Percentiles rank a stretch among this genome's conserved stretches.
phyloP scores from a whole-genome alignment of 192 early-diverging fungal genomes.

The Dissophora globulifera region DNA sequence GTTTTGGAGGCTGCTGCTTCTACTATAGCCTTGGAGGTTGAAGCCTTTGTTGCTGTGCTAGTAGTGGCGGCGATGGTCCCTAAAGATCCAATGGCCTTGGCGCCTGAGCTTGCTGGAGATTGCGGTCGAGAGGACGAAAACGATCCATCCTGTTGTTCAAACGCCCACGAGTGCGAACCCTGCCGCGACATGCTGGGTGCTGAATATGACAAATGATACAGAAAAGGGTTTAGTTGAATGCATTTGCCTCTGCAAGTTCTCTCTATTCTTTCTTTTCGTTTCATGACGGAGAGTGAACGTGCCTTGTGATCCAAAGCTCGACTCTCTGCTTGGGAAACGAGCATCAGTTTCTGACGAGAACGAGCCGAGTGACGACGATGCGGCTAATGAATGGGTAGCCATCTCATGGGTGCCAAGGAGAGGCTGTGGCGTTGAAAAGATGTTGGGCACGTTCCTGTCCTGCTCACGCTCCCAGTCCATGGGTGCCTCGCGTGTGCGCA shows the following conservation, averaged over 20 bases:
- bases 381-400: neutral
- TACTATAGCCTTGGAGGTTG: too few species aligned
- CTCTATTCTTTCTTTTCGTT: too few species aligned
- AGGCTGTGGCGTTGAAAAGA: constrained; percentile 27
- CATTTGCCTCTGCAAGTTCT: too few species aligned
- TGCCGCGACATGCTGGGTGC: neutral
- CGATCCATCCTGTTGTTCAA: neutral
- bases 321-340: constrained; percentile 9
- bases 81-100: neutral
- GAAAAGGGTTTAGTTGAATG: too few species aligned
- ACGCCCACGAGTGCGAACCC: constrained; percentile 19
- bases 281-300: neutral
- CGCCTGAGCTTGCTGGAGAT: neutral
- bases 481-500: constrained; percentile 39
- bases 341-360: neutral
- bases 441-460: constrained; percentile 32
- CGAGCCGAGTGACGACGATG: neutral
- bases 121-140: constrained; percentile 20
- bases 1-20: too few species aligned
- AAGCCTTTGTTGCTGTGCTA: too few species aligned
- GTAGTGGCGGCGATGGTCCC: neutral
- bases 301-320: constrained; percentile 25
- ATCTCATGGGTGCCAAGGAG: too few species aligned
- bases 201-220: neutral
- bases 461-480: constrained; percentile 53